A percentile compares a stretch with the other conserved stretches of the same genome.
Conservation (phyloP, 768 basidiomycete species). For the Lepiota brunneoincarnata region DNA sequence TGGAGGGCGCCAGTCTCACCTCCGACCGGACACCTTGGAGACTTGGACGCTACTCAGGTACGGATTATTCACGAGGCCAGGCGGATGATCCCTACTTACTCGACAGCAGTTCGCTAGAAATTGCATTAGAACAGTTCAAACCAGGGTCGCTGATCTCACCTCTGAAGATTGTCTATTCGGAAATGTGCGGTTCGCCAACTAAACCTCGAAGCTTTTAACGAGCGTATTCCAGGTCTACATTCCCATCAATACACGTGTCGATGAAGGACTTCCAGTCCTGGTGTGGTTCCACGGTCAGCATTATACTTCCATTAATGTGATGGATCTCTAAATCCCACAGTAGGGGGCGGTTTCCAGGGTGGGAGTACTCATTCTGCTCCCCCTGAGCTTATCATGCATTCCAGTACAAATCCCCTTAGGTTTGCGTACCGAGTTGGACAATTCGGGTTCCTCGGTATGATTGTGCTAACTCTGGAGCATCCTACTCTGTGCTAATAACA, state of each 20-base stretch:
- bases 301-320: not conserved
- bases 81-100: not conserved
- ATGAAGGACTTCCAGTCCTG: constrained; percentile 32
- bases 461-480: not conserved
- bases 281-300: constrained; percentile 40
- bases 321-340: not conserved
- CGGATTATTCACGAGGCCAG: not conserved
- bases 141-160: constrained; percentile 22
- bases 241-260: constrained; percentile 22
- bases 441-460: constrained; percentile 38
- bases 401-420: constrained; percentile 31
- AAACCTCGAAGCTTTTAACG: not conserved
- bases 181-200: constrained; percentile 27
- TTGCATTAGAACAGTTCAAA: constrained; percentile 32
- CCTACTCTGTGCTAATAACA: not conserved
- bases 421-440: constrained; percentile 42
- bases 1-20: constrained; percentile 39
- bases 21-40: constrained; percentile 32
- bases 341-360: constrained; percentile 40
- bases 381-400: constrained; percentile 29
- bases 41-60: constrained; percentile 34
- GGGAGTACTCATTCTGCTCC: constrained; percentile 31
- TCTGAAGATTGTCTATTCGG: constrained; percentile 44
- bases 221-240: constrained; percentile 28
- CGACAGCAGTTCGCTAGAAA: constrained; percentile 27